Conservation (phyloP, 179 eudicot genomes). For the Gypsophila paniculata region DNA sequence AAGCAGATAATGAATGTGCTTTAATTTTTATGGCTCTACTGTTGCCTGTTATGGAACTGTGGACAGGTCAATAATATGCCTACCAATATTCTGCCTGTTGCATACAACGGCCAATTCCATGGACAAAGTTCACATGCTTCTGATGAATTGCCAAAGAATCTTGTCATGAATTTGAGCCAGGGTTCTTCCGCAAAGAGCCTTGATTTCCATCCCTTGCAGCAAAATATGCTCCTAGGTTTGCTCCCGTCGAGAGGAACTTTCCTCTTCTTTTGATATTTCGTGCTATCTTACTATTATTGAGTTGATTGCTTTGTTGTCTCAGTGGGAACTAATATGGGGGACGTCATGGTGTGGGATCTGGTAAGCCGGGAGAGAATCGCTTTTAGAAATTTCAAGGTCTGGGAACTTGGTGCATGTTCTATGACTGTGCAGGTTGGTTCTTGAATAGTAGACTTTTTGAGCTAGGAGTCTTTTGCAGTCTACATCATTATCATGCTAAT, state of each 20-base stretch:
- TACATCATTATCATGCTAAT: slow-evolving; percentile 13
- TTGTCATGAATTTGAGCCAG: slow-evolving; percentile 57
- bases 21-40: not conserved
- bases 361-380: slow-evolving; percentile 48
- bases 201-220: slow-evolving; percentile 83
- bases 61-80: slow-evolving; percentile 64
- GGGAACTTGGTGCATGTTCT: slow-evolving; percentile 55
- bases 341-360: slow-evolving; percentile 70
- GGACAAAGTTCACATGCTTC: slow-evolving; percentile 71
- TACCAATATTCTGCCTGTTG: slow-evolving; percentile 65
- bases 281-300: not conserved
- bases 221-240: slow-evolving; percentile 69
- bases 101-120: slow-evolving; percentile 57
- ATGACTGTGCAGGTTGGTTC: slow-evolving; percentile 55
- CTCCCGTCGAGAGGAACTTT: not conserved
- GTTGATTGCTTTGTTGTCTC: slow-evolving; percentile 22
- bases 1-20: not conserved
- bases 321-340: slow-evolving; percentile 87
- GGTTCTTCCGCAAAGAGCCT: slow-evolving; percentile 76
- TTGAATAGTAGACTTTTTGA: slow-evolving; percentile 10
- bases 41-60: slow-evolving; percentile 22
- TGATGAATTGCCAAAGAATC: slow-evolving; percentile 69
- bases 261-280: not conserved
- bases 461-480: not conserved
- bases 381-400: slow-evolving; percentile 55